Evolutionary conservation across 2,329 filamentous ascomycete genomes (phyloP).

Genomic region (Leptographium lundbergii): DNA sequence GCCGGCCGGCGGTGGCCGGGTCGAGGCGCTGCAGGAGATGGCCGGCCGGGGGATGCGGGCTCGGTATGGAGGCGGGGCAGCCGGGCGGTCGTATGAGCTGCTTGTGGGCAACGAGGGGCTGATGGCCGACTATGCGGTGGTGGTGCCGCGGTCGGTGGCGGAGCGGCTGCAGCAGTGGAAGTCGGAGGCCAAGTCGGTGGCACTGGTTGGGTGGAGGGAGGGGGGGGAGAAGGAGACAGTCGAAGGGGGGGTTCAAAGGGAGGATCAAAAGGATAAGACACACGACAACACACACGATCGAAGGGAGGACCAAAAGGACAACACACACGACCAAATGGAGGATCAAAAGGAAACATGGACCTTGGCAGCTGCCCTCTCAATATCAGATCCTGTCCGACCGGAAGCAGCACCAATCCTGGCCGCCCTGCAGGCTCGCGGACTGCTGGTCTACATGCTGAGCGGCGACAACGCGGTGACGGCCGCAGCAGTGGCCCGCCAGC

Average conservation of each 20-base stretch:
- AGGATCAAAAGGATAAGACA: too few species aligned
- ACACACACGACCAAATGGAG: too few species aligned
- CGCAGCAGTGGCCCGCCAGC: constrained; percentile 57
- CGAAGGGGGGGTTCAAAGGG: too few species aligned
- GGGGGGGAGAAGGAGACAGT: background rate
- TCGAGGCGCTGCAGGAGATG: constrained; percentile 47
- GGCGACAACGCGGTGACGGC: constrained; percentile 86
- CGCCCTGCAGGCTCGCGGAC: constrained; percentile 50
- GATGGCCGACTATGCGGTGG: constrained; percentile 38
- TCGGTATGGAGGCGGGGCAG: constrained; percentile 17
- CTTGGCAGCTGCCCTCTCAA: constrained; percentile 56
- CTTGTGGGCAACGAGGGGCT: constrained; percentile 62
- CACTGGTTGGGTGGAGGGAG: constrained; percentile 26
- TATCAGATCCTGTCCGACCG: constrained; percentile 68
- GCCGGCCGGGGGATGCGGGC: constrained; percentile 61
- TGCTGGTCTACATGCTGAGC: constrained; percentile 82
- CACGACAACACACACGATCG: too few species aligned
- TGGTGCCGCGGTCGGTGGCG: constrained; percentile 22
- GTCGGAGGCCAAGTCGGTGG: constrained; percentile 49
- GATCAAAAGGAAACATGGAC: constrained; percentile 21
- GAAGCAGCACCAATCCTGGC: constrained; percentile 55
- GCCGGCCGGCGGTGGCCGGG: constrained; percentile 9
- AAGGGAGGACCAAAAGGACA: too few species aligned
- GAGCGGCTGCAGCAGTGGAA: constrained; percentile 43
- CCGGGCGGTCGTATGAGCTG: constrained; percentile 28